Conservation (phyloP, 2,329 filamentous ascomycete species). For the Paecilomyces sp. region DNA sequence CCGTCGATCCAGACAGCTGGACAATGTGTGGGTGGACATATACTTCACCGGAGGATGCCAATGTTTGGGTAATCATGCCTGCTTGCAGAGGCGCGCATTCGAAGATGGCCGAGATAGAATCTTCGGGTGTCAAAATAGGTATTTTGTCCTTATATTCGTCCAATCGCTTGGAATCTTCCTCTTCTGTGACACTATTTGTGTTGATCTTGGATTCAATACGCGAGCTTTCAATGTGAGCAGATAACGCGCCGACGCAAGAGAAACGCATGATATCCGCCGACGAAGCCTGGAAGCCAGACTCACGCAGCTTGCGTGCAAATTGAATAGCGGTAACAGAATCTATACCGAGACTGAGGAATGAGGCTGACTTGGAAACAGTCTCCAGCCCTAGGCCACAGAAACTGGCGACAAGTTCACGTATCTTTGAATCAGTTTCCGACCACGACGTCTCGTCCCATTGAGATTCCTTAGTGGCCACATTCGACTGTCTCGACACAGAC, state of each 20-base stretch:
- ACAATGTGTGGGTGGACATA: slow-evolving; percentile 74
- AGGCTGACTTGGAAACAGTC: slow-evolving; percentile 20
- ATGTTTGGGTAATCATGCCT: slow-evolving; percentile 68
- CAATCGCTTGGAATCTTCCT: background rate
- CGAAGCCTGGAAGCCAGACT: slow-evolving; percentile 17
- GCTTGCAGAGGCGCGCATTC: slow-evolving; percentile 72
- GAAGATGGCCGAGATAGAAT: slow-evolving; percentile 19
- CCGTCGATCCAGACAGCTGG: slow-evolving; percentile 38
- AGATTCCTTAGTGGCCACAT: background rate
- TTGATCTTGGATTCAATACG: background rate
- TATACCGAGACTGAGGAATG: slow-evolving; percentile 25
- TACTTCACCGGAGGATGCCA: slow-evolving; percentile 44
- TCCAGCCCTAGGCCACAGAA: slow-evolving; percentile 16
- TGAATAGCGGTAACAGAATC: slow-evolving; percentile 27
- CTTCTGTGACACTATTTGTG: background rate
- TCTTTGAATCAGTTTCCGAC: slow-evolving; percentile 14
- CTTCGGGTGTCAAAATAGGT: slow-evolving; percentile 9
- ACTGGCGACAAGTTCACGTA: slow-evolving; percentile 14
- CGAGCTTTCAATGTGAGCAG: slow-evolving; percentile 10
- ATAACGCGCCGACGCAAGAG: slow-evolving; percentile 20
- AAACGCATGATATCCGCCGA: slow-evolving; percentile 29
- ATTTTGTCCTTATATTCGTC: slow-evolving; percentile 9
- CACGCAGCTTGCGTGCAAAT: slow-evolving; percentile 23
- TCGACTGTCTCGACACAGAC: slow-evolving; percentile 1
- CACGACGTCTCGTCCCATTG: slow-evolving; percentile 15